phyloP scores from a whole-genome alignment of 2,329 filamentous ascomycete species.

The Pestalotiopsis sp. region DNA sequence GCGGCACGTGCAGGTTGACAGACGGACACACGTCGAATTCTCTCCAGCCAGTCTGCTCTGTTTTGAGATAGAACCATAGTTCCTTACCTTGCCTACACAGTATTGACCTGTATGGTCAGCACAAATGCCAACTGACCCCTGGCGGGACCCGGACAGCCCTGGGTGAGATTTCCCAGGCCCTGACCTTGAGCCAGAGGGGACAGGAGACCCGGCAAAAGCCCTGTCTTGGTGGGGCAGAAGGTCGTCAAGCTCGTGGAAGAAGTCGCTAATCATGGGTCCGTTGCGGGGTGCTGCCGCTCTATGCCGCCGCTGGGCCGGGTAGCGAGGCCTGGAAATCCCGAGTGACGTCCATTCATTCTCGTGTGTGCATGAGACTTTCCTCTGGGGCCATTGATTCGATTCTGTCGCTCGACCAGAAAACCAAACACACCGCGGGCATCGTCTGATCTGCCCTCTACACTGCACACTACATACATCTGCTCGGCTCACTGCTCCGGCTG shows the following conservation, averaged over 20 bases:
- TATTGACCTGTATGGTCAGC: neutral
- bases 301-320: slow-evolving; percentile 14
- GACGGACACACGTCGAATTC: neutral
- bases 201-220: slow-evolving; percentile 1
- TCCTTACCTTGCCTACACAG: neutral
- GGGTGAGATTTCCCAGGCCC: neutral
- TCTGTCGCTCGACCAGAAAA: neutral
- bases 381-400: neutral
- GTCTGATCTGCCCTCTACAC: neutral
- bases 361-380: slow-evolving; percentile 8
- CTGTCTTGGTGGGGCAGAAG: neutral
- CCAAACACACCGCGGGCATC: neutral
- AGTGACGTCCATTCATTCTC: slow-evolving; percentile 18
- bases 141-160: neutral
- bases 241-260: neutral
- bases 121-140: neutral
- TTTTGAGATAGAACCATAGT: neutral
- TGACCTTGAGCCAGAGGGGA: neutral
- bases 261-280: slow-evolving; percentile 5
- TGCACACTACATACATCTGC: neutral
- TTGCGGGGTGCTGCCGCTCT: slow-evolving; percentile 13
- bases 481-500: neutral
- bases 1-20: neutral
- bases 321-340: slow-evolving; percentile 25
- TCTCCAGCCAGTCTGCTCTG: neutral